A percentile compares a stretch with the other conserved stretches of the same genome.
Evolutionary conservation across 345 rosid species (phyloP).

Genomic region (Barbarea vulgaris): DNA sequence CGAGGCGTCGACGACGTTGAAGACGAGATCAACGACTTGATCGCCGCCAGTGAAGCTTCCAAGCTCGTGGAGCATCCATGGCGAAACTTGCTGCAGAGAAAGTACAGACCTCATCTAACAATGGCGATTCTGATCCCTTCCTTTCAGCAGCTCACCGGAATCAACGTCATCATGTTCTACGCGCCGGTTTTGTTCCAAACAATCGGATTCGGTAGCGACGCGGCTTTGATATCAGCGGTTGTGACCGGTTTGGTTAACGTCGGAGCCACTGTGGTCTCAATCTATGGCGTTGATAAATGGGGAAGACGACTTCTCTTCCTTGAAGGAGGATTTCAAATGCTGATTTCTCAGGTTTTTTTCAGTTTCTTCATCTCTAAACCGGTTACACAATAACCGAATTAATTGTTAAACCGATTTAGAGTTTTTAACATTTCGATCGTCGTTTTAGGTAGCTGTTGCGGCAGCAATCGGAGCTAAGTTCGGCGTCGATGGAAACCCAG

Average conservation of each 20-base stretch:
- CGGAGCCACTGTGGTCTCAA: constrained; percentile 67
- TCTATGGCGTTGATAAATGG: constrained; percentile 82
- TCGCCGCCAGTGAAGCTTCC: constrained; percentile 72
- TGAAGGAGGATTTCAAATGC: constrained; percentile 81
- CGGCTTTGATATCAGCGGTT: constrained; percentile 81
- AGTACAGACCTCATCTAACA: constrained; percentile 77
- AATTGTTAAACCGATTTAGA: constrained; percentile 5
- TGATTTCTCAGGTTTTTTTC: constrained; percentile 82
- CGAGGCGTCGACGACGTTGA: constrained; percentile 66
- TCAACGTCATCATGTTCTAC: constrained; percentile 86
- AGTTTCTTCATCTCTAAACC: no score
- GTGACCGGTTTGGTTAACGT: constrained; percentile 76
- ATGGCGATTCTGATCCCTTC: constrained; percentile 79
- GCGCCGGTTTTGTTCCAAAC: constrained; percentile 86
- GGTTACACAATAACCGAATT: no score
- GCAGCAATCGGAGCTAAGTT: constrained; percentile 84
- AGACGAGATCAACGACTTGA: constrained; percentile 67
- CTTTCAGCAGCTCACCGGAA: constrained; percentile 88
- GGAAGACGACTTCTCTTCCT: constrained; percentile 86
- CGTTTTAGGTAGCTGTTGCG: constrained; percentile 45
- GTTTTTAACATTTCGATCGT: background rate
- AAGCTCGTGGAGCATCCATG: constrained; percentile 69
- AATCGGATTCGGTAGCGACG: constrained; percentile 68
- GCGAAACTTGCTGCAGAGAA: constrained; percentile 63
- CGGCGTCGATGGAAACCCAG: constrained; percentile 66